phyloP scores from a whole-genome alignment of 192 early-diverging fungal genomes.

The Rhizoclosmatium sp. region DNA sequence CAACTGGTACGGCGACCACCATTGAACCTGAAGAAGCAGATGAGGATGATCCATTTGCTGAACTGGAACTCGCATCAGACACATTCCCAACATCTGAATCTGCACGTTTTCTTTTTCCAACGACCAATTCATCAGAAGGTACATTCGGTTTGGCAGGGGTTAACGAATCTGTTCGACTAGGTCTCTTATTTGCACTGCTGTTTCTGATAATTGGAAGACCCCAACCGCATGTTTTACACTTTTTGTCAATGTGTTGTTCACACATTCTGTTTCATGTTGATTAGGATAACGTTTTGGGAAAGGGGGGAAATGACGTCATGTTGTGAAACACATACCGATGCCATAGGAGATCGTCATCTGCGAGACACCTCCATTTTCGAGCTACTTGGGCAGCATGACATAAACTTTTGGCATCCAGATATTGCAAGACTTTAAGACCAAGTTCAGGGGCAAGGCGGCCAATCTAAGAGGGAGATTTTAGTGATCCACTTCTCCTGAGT shows the following conservation, averaged over 20 bases:
- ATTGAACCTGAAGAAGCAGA: too few relatives aligned
- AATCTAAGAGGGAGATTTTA: background rate
- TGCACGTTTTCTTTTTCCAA: conserved; percentile 22
- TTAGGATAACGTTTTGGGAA: background rate
- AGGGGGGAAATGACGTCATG: background rate
- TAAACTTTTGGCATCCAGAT: conserved; percentile 89
- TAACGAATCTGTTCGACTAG: background rate
- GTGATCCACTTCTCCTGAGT: too few relatives aligned
- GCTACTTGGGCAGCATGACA: conserved; percentile 92
- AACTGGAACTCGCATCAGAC: background rate
- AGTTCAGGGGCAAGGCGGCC: conserved; percentile 63
- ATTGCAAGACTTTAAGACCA: conserved; percentile 83
- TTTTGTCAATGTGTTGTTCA: conserved; percentile 95
- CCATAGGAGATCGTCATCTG: conserved; percentile 95
- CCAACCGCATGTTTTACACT: conserved; percentile 97
- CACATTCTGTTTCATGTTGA: conserved; percentile 73
- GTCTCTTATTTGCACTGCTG: conserved; percentile 2
- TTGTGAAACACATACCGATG: conserved; percentile 53
- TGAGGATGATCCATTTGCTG: background rate
- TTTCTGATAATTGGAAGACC: conserved; percentile 57
- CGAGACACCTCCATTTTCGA: conserved; percentile 79
- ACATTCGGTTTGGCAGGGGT: too few relatives aligned
- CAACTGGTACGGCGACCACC: background rate
- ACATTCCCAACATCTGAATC: conserved; percentile 13
- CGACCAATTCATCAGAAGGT: background rate